Base-by-base conservation (phyloP, 768 basidiomycete genomes). In the Rhodotorula kratochvilovae region DNA sequence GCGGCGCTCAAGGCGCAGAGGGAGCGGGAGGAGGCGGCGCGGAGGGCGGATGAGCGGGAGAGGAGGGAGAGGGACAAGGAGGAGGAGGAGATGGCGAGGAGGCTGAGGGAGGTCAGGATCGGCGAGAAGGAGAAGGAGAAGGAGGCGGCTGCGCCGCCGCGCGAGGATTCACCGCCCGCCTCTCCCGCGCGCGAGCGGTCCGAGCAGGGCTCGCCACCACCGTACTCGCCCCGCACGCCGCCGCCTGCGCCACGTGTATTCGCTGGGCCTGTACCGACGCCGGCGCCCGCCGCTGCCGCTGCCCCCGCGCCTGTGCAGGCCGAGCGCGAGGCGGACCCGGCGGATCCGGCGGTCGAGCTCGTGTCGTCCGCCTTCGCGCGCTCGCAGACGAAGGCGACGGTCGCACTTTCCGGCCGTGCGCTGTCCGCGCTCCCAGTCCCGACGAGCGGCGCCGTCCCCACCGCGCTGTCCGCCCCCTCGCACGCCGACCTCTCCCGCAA, bases 401-500 rank as follows among this genome's bases (percentile, higher is more conserved):
- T 67, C 43, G 39, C 15, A 21, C 66, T 59, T 51, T 55, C 66
- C 0, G 59, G 55, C 11, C 64, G 64, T 23, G 31, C 59, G 3
- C 66, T 72, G 19, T 6, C 70, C 19, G 12, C 50, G 31, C 48
- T 71, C 21, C 61, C 65, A 15, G 15, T n/a, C 5, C 65, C 61
- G 6, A 19, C 69, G 21, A 62, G 31, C 25, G 61, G 60, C 17
- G 11, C 53, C 0, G 31, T 61, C 0, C 58, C 60, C 1, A 1
- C 57, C 4, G 39, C 54, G 2, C 63, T 64, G 23, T 19, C 23
- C 4, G 19, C 31, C 3, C 36, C 48, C 11, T 27, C 62, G 21
- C 43, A 15, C 15, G 36, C 63, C 54, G 72, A 68, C 53, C 64
- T 73, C 46, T 59, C 53, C 25, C 71, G 63, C 21, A 72, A 68